These are phyloP conservation scores for Fraxinus xanthoxyloides DNA, from an alignment of 305 asterid species.

Conservation along the genomic window DNA sequence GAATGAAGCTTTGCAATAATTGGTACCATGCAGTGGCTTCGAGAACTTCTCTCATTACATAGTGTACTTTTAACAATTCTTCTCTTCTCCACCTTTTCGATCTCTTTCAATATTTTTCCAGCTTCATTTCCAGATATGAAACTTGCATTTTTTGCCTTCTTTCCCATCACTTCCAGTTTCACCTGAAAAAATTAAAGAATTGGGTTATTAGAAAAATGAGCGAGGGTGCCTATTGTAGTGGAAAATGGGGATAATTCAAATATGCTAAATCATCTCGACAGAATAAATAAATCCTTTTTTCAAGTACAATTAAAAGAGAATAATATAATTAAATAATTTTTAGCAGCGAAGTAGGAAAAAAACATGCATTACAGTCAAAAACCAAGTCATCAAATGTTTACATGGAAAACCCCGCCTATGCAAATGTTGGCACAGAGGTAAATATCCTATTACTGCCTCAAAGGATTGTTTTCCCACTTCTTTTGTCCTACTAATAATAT, in stretches of 20 bases:
- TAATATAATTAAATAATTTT: neutral
- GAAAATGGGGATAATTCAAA: neutral
- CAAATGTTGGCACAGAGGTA: neutral
- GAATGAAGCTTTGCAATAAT: constrained; percentile 1
- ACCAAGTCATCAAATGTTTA: neutral
- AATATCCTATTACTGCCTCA: neutral
- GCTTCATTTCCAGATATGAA: constrained; percentile 89
- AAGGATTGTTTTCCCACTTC: neutral
- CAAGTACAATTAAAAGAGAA: neutral
- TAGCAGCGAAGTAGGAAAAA: neutral
- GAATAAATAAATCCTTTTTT: neutral
- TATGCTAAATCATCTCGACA: neutral
- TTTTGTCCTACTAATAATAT: neutral
- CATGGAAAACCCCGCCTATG: neutral
- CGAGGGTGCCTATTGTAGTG: neutral
- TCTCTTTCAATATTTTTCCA: constrained; percentile 82
- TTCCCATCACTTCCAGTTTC: constrained; percentile 88
- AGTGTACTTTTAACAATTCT: constrained; percentile 84
- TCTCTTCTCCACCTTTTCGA: constrained; percentile 91
- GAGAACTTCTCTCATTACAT: constrained; percentile 89
- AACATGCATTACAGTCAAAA: neutral
- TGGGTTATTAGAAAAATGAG: neutral
- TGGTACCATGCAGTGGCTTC: constrained; percentile 95
- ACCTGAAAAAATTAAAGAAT: constrained; percentile 39
- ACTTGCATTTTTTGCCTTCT: constrained; percentile 87